These are phyloP conservation scores for Durio zibethinus DNA, from an alignment of 345 rosid species.

Conservation along the genomic window DNA sequence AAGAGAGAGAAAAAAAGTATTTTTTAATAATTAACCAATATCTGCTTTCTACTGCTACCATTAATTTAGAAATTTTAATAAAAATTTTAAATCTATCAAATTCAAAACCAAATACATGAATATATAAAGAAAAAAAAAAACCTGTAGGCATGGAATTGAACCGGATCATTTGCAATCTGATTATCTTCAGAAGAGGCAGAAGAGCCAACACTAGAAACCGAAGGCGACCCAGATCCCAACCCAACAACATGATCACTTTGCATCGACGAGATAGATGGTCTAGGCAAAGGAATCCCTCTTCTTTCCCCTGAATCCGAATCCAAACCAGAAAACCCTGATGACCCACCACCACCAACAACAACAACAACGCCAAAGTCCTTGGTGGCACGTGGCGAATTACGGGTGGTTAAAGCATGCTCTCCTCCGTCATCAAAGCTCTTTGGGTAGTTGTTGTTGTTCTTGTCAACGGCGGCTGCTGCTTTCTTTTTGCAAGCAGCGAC, in stretches of 20 bases:
- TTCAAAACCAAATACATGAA: background rate
- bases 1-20: background rate
- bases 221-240: constrained; percentile 58
- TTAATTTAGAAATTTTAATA: background rate
- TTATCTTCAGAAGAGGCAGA: constrained; percentile 83
- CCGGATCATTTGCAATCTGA: constrained; percentile 31
- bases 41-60: background rate
- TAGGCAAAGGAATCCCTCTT: constrained; percentile 72
- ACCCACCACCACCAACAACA: constrained; percentile 32
- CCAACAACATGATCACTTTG: constrained; percentile 40
- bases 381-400: constrained; percentile 49
- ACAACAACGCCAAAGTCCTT: constrained; percentile 33
- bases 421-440: constrained; percentile 34
- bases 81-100: background rate
- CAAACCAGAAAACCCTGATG: constrained; percentile 62
- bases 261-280: constrained; percentile 43
- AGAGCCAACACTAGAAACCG: constrained; percentile 80
- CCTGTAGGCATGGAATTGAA: constrained; percentile 52
- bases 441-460: constrained; percentile 12
- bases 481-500: constrained; percentile 16
- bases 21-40: background rate
- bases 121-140: background rate
- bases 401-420: constrained; percentile 13
- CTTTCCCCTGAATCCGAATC: constrained; percentile 65
- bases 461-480: constrained; percentile 16